phyloP scores from a whole-genome alignment of 495 filamentous ascomycete species.

The Xylaria bambusicola region DNA sequence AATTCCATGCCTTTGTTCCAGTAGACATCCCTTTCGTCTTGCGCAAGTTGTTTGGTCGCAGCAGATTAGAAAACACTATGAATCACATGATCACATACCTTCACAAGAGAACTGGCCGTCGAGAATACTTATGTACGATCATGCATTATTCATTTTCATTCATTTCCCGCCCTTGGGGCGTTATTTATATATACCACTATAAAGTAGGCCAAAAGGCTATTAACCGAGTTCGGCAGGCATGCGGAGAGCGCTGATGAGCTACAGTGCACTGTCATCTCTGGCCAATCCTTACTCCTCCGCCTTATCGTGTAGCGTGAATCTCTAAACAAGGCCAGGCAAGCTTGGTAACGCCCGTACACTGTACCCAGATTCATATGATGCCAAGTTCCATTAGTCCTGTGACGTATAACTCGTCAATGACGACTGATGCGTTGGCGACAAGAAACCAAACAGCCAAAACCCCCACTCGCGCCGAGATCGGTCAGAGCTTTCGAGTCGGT shows the following conservation, averaged over 20 bases:
- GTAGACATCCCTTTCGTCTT: too few relatives aligned
- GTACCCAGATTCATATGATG: slow-evolving; percentile 14
- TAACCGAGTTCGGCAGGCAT: slow-evolving; percentile 8
- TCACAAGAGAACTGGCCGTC: neutral
- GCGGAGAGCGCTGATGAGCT: slow-evolving; percentile 6
- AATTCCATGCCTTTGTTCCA: too few relatives aligned
- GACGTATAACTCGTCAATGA: slow-evolving; percentile 6
- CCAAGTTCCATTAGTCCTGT: slow-evolving; percentile 10
- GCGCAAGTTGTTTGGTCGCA: too few relatives aligned
- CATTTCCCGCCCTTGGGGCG: slow-evolving; percentile 8
- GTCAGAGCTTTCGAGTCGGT: slow-evolving; percentile 10
- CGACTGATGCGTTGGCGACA: slow-evolving; percentile 9
- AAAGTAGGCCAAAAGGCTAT: slow-evolving; percentile 12
- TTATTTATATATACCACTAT: slow-evolving; percentile 18
- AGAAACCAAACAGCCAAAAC: slow-evolving; percentile 11
- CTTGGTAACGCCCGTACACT: slow-evolving; percentile 7
- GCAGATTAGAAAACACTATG: too few relatives aligned
- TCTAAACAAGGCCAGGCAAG: slow-evolving; percentile 15
- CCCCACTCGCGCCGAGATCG: slow-evolving; percentile 16
- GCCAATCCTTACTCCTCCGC: slow-evolving; percentile 5
- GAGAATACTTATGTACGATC: too few relatives aligned
- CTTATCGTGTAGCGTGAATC: slow-evolving; percentile 3
- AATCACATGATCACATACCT: too few relatives aligned
- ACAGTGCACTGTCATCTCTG: slow-evolving; percentile 8
- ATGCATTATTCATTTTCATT: slow-evolving; percentile 20